Evolutionary conservation across 805 yeast genomes (phyloP), one percentile per base, ranked within the genome.

Genomic region (Komagataella ulmi): DNA sequence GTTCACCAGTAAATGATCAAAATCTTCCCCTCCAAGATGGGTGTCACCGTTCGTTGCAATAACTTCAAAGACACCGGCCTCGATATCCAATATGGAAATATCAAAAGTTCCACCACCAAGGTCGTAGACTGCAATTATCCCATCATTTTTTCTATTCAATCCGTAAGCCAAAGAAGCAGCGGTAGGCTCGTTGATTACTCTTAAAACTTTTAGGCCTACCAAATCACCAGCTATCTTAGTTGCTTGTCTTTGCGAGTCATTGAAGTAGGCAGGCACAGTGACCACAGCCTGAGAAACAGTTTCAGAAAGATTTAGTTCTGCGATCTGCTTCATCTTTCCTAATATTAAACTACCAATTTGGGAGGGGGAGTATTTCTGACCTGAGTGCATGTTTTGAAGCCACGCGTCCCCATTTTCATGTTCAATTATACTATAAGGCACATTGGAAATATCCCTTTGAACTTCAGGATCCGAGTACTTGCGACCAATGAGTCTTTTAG

Each of bases 41-140:
- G 95, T 86, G 72, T 86, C 93, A 74, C 95, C 97, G 72, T 89
- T 88, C 61, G 97, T 89, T 52, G 96, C 82, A 74, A 86, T 83
- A 65, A 89, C 97, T 77, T 89, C 97, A 67, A 89, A 89, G 54
- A 89, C 97, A 71, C 97, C 97, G 66, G 89, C 90, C 70, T 89
- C 96, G 62, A 89, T 90, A 75, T 90, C 97, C 64, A 89, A 78
- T 63, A 89, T 86, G 56, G 97, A 90, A 67, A 89, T 84, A 81
- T 89, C 97, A 71, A 89, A 89, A 57, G 97, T 89, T 74, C 97
- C 97, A 65, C 97, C 97, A 75, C 97, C 97, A 60, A 89, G 77
- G 75, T 89, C 97, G 76, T 88, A 89, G 56, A 89, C 97, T 50
- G 97, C 97, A 58, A 90, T 91, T 65, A 70, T 59, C 8, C 72